phyloP scores from a whole-genome alignment of 768 basidiomycete species.

The Aureoboletus auriporus region DNA sequence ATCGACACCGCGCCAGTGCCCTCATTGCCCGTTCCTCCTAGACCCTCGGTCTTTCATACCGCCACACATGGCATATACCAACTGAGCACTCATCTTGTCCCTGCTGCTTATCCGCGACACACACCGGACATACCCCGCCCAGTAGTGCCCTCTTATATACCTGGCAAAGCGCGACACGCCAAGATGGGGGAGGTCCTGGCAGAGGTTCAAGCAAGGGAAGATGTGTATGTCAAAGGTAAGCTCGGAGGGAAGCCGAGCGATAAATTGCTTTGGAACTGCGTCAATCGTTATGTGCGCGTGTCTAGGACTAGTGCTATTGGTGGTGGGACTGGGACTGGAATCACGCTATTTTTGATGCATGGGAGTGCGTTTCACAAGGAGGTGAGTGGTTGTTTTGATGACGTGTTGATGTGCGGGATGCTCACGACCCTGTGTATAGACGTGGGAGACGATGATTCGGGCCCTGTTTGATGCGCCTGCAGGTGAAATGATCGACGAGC shows the following conservation, averaged over 20 bases:
- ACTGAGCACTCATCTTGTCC: constrained; percentile 27
- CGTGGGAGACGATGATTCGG: too few relatives aligned
- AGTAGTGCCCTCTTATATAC: constrained; percentile 11
- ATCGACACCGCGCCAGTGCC: constrained; percentile 9
- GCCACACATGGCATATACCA: constrained; percentile 13
- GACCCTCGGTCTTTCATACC: constrained; percentile 18
- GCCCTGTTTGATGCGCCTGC: too few relatives aligned
- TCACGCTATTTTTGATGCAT: constrained; percentile 75
- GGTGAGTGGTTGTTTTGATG: constrained; percentile 36
- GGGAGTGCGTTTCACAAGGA: constrained; percentile 88
- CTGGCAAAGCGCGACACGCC: constrained; percentile 5
- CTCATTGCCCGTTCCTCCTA: constrained; percentile 16
- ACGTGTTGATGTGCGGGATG: too few relatives aligned
- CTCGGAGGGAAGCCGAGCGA: constrained; percentile 15
- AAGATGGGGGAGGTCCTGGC: constrained; percentile 10
- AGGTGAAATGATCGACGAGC: constrained; percentile 51
- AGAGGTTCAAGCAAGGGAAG: constrained; percentile 17
- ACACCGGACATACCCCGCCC: constrained; percentile 23
- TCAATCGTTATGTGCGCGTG: too few relatives aligned
- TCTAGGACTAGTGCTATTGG: constrained; percentile 33
- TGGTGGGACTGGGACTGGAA: constrained; percentile 29
- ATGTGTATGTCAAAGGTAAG: constrained; percentile 9
- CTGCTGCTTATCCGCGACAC: too few relatives aligned
- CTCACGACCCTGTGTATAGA: constrained; percentile 11
- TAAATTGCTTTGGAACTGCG: constrained; percentile 37